These are phyloP conservation scores for Vitis cinerea DNA, from an alignment of 164 flowering plant genomes.

Conservation along the genomic window DNA sequence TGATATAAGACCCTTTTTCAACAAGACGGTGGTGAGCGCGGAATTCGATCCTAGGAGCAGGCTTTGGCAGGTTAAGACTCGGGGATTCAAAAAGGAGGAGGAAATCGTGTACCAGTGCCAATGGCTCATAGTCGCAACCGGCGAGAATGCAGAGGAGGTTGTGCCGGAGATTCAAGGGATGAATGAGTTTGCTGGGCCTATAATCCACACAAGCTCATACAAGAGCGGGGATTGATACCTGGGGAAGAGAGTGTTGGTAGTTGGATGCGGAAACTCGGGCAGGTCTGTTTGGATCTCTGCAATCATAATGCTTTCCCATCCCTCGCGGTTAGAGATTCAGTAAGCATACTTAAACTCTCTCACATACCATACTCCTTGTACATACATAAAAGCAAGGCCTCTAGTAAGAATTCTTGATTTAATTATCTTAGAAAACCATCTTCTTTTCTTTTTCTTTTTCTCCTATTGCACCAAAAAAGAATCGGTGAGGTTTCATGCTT, in stretches of 20 bases:
- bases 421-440: background rate
- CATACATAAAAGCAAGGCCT: too few species aligned
- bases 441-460: too few species aligned
- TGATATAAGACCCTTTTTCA: slow-evolving; percentile 44
- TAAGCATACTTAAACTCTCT: slow-evolving; percentile 25
- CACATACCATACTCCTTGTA: background rate
- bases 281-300: slow-evolving; percentile 88
- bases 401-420: background rate
- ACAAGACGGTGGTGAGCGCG: slow-evolving; percentile 50
- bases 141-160: slow-evolving; percentile 91
- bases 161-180: slow-evolving; percentile 64
- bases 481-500: too few species aligned
- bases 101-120: slow-evolving; percentile 49
- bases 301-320: slow-evolving; percentile 68
- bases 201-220: slow-evolving; percentile 68
- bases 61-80: slow-evolving; percentile 57
- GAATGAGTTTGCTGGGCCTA: slow-evolving; percentile 51
- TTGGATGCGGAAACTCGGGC: slow-evolving; percentile 96
- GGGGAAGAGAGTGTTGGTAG: slow-evolving; percentile 72
- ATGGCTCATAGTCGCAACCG: slow-evolving; percentile 91
- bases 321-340: slow-evolving; percentile 78
- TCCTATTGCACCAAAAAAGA: too few species aligned
- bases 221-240: slow-evolving; percentile 52
- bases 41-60: slow-evolving; percentile 42
- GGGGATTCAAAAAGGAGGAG: slow-evolving; percentile 23